Evolutionary conservation across 352 stramenopile genomes (phyloP), one percentile per base, ranked within the genome.

Genomic region (Globisporangium cystogenes): DNA sequence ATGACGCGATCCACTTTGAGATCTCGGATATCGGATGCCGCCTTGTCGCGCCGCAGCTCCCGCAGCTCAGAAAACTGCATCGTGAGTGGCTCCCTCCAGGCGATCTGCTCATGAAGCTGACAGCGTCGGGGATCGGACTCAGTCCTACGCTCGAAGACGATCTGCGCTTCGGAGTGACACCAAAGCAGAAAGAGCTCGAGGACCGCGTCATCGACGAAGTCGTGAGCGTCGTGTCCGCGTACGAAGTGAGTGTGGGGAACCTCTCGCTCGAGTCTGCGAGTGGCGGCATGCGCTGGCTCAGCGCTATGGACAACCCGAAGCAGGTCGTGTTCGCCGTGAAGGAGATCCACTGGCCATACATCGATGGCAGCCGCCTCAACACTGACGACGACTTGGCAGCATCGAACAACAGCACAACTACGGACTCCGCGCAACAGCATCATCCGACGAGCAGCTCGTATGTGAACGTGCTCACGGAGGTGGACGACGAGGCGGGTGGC

Each of bases 301-400:
- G 59, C 36, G 64, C 62, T 3, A 57, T 76, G 20, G 70, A 72
- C 3, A 82, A 69, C 42, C 68, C 60, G 11, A 79, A 68, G 49
- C 75, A 85, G 35, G 72, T 90, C 44, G 71, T 88, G n/a, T 89
- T 93, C 50, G 65, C 64, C 4, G 74, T 93, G 33, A 76, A 74
- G 48, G 82, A 90, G 51, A 85, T 93, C 52, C 65, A 82, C 27
- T 93, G 79, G 76, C 82, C 79, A n/a, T 87, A 88, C 48, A 74
- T 87, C 23, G 64, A 64, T 3, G 37, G 62, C n/a, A 40, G 23
- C 8, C 33, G 39, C n/a, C 29, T 33, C 7, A 36, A 46, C 23
- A 51, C 59, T 16, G 51, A 58, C n/a, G 59, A 51, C 27, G 44
- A 66, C 7, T 14, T 23, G 18, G 7, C 36, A 11, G 18, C 18